Conservation (phyloP, 768 basidiomycete genomes). For the Austroboletus eburneus region DNA sequence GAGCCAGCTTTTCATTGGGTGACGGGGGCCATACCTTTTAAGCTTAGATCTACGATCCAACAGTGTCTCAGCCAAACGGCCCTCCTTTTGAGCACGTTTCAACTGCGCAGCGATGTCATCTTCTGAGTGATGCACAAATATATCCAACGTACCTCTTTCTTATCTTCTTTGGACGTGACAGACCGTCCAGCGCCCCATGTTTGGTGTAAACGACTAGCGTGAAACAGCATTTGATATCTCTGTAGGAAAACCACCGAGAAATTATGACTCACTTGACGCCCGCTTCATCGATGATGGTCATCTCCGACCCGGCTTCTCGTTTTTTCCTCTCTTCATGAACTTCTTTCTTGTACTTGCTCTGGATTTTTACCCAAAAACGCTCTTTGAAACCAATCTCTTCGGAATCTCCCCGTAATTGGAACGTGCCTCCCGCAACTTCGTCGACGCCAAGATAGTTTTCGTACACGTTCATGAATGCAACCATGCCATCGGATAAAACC, state of each 20-base stretch:
- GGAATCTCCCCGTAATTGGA: slow-evolving; percentile 78
- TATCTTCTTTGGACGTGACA: slow-evolving; percentile 66
- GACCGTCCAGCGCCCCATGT: slow-evolving; percentile 81
- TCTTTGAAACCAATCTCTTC: slow-evolving; percentile 84
- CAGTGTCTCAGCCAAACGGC: slow-evolving; percentile 74
- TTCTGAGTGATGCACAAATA: slow-evolving; percentile 2
- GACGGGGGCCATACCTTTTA: slow-evolving; percentile 56
- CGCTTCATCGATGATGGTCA: slow-evolving; percentile 63
- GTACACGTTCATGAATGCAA: slow-evolving; percentile 83
- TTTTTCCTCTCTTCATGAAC: slow-evolving; percentile 73
- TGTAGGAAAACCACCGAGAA: slow-evolving; percentile 1
- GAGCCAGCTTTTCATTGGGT: slow-evolving; percentile 1
- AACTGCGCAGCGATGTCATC: slow-evolving; percentile 42
- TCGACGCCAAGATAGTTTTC: slow-evolving; percentile 85
- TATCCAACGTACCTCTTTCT: slow-evolving; percentile 54
- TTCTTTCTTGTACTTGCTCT: slow-evolving; percentile 85
- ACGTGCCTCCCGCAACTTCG: slow-evolving; percentile 77
- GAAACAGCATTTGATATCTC: background rate
- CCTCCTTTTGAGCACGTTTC: slow-evolving; percentile 74
- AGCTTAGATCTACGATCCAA: slow-evolving; percentile 78
- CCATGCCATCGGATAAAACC: slow-evolving; percentile 78
- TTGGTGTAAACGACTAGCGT: slow-evolving; percentile 62
- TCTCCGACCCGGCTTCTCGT: slow-evolving; percentile 51
- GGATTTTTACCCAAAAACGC: slow-evolving; percentile 86
- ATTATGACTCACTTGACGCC: slow-evolving; percentile 58